Evolutionary conservation across 169 alveolate genomes (phyloP).

Genomic region (Eimeria sp.): DNA sequence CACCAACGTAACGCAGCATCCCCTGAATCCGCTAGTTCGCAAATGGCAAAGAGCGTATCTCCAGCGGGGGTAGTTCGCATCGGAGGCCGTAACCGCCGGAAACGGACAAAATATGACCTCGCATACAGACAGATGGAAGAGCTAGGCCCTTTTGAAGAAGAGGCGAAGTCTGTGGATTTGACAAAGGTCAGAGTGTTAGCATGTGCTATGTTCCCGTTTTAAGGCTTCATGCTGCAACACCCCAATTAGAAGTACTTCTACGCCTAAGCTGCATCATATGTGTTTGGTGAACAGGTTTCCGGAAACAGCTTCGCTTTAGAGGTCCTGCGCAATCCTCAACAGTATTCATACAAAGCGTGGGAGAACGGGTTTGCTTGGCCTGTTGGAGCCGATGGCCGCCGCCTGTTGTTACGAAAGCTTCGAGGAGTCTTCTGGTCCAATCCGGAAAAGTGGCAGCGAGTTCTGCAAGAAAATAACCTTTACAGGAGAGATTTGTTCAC

Average conservation of each 20-base stretch:
- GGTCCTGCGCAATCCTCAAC: constrained; percentile 79
- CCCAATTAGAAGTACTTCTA: neutral
- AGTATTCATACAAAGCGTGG: constrained; percentile 83
- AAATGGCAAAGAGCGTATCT: constrained; percentile 82
- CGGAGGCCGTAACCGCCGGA: constrained; percentile 81
- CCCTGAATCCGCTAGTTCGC: constrained; percentile 45
- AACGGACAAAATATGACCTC: constrained; percentile 83
- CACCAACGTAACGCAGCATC: constrained; percentile 40
- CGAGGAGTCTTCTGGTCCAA: constrained; percentile 83
- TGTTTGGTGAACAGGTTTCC: constrained; percentile 69
- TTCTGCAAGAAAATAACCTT: constrained; percentile 70
- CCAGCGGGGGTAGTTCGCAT: constrained; percentile 82
- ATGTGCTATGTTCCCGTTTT: neutral
- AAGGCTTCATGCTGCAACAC: neutral
- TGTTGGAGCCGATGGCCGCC: constrained; percentile 85
- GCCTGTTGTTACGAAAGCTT: constrained; percentile 83
- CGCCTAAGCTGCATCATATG: neutral
- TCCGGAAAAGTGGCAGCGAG: constrained; percentile 85
- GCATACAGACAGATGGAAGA: constrained; percentile 84
- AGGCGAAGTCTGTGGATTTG: constrained; percentile 80
- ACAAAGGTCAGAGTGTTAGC: constrained; percentile 65
- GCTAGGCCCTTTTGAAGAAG: constrained; percentile 83
- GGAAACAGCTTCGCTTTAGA: constrained; percentile 82
- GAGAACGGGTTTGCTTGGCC: constrained; percentile 79
- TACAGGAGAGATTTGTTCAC: constrained; percentile 82